Evolutionary conservation across 1,284 basidiomycete species (phyloP).

Genomic region (Moniliophthora roreri): DNA sequence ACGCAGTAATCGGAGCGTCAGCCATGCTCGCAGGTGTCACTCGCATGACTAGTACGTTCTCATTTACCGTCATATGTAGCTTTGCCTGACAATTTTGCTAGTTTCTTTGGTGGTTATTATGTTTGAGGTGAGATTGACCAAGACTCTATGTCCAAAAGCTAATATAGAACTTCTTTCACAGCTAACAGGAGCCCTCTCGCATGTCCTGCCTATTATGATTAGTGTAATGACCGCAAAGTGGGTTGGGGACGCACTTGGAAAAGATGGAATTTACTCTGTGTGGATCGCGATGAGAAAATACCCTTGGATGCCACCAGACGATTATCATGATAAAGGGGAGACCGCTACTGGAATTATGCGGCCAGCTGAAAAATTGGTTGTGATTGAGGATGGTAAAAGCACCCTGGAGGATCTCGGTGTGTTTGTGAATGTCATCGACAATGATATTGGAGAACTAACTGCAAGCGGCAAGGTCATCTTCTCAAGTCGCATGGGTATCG

Average conservation of each 20-base stretch:
- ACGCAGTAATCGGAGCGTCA: conserved; percentile 81
- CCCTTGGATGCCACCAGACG: conserved; percentile 72
- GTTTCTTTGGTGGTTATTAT: conserved; percentile 75
- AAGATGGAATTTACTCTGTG: conserved; percentile 73
- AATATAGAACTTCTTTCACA: conserved; percentile 18
- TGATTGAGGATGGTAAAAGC: conserved; percentile 46
- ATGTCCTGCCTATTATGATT: conserved; percentile 80
- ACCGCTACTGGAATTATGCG: conserved; percentile 67
- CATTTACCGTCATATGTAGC: not conserved
- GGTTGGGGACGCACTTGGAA: conserved; percentile 71
- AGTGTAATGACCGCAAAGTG: conserved; percentile 76
- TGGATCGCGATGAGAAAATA: conserved; percentile 74
- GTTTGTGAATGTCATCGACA: conserved; percentile 13
- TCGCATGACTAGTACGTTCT: conserved; percentile 67
- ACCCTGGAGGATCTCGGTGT: conserved; percentile 52
- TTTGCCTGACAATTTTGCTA: conserved; percentile 23
- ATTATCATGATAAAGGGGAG: conserved; percentile 66
- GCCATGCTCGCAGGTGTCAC: conserved; percentile 83
- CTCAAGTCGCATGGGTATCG: conserved; percentile 47
- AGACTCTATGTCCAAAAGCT: not conserved
- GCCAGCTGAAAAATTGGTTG: conserved; percentile 46
- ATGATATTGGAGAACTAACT: conserved; percentile 3
- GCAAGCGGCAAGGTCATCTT: conserved; percentile 30
- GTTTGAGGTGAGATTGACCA: conserved; percentile 54
- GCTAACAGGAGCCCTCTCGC: conserved; percentile 72